Base-by-base conservation (phyloP, 2,329 filamentous ascomycete genomes). In the Fusarium zealandicum region DNA sequence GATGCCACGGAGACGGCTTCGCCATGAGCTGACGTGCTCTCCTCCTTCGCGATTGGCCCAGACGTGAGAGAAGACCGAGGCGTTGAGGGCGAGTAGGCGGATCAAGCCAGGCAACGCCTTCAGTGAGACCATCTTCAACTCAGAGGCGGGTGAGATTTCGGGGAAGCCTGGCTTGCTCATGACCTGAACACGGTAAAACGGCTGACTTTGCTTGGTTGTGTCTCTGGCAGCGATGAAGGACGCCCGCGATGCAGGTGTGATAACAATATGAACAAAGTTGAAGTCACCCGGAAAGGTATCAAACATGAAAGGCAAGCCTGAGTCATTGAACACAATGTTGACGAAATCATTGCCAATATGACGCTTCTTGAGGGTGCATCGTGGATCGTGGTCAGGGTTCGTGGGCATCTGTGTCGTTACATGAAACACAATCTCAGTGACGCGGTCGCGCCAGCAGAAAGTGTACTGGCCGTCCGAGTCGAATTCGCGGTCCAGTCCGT, bases 301-400 rank as follows among this genome's bases (percentile, higher is more conserved):
- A 70, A 96, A 96, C 47, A 84, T 83, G 77, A 96, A 98, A 0
- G 90, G 89, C 40, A 88, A 74, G n/a, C 95, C 93, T 2, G 93
- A 97, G 68, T 96, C 92, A 72, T 99, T 99, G 81, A 96, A 99
- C 52, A 99, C 89, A 65, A 99, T 96, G 71, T 96, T 98, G 70
- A 99, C 95, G 72, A 91, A 96, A 73, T 98, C 95, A 70, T 99
- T 99, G 52, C 95, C 95, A 56, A 98, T 95, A 69, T 98, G 96
- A 3, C 87, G 83, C 75, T 99, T 99, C 78, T 99, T 99, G 72
- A 86, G 82, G 57, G 88, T 87, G 69, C 89, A 92, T 57, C 85
- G 82, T 9, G 89, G 84, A 66, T 96, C 92, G 25, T 85, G 82
- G 47, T 92, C 86, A 12, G 88, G 78, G 69, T 96, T 84, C 9